Evolutionary conservation across 495 filamentous ascomycete genomes (phyloP).

Genomic region (Penicillium verhagenii): DNA sequence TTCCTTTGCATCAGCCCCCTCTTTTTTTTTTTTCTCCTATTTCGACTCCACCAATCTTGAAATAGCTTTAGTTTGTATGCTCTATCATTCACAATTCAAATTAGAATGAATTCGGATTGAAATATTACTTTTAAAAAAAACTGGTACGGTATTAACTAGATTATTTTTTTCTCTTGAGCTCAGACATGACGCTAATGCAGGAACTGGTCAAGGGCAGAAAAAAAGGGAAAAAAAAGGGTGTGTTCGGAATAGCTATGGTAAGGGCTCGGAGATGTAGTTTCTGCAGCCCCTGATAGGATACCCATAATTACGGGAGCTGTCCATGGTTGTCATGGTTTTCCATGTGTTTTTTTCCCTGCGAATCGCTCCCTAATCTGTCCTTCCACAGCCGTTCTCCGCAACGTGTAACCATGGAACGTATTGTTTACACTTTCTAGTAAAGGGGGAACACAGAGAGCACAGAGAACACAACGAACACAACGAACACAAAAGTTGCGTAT

Average conservation of each 20-base stretch:
- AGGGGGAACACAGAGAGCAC: no score
- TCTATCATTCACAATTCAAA: no score
- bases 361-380: no score
- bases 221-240: not conserved
- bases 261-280: not conserved
- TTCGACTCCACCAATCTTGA: slow-evolving; percentile 5
- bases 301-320: not conserved
- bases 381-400: no score
- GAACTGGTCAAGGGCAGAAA: slow-evolving; percentile 31
- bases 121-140: not conserved
- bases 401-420: slow-evolving; percentile 4
- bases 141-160: not conserved
- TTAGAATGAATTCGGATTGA: not conserved
- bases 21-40: not conserved
- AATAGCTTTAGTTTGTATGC: no score
- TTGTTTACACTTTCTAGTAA: slow-evolving; percentile 7
- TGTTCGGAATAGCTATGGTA: not conserved
- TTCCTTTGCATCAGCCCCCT: slow-evolving; percentile 14
- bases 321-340: not conserved
- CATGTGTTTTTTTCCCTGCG: not conserved
- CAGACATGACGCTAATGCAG: slow-evolving; percentile 44
- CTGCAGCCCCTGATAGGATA: not conserved
- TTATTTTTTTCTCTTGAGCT: slow-evolving; percentile 11
- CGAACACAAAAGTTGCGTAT: no score
- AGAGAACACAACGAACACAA: no score